Evolutionary conservation across 1,139 yeast species (phyloP), one percentile per base, ranked within the genome.

Genomic region (Groenewaldozyma auringiensis): DNA sequence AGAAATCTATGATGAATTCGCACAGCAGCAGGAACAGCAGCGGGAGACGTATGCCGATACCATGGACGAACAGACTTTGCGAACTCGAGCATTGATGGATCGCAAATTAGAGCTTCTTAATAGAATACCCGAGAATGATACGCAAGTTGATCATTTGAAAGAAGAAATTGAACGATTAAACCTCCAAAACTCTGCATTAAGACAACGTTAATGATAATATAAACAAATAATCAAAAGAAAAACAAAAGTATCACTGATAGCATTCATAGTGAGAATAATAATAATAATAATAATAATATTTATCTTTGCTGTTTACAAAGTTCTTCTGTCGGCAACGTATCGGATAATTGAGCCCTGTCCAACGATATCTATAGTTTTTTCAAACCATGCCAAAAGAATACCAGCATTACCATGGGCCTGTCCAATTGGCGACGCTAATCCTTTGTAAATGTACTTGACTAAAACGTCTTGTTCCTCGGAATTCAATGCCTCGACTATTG

Each of bases 331-430:
- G 42, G 88, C 77, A 67, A 88, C 73, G 65, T 78, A 87, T 57
- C 96, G 79, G 43, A 85, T 84, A 56, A 92, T 83, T 37, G 95
- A 85, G 9, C 95, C 96, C 62, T 84, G 80, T 16, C 97, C 97
- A 13, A 89, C 78, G 38, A 78, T 68, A 52, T 83, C 94, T 36
- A 86, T 81, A 21, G 94, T 78, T 66, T 87, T 88, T 58, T 92
- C 97, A 62, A 83, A 87, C 98, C 98, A 94, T 35, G 81, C 76
- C 59, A 94, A 76, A 57, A 94, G 66, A 46, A 82, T 72, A 41
- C 95, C 95, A 18, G 96, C 95, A 56, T 83, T 88, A 56, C 84
- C 85, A 54, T 88, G 87, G 3, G 94, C 87, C 48, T 66, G 65
- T 38, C 69, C 68, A 38, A 79, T 79, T 25, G 79, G 74, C 8